Percentiles rank a stretch among this genome's conserved stretches.
Evolutionary conservation across 257 asterid species (phyloP).

Genomic region (Solanum sitiens): DNA sequence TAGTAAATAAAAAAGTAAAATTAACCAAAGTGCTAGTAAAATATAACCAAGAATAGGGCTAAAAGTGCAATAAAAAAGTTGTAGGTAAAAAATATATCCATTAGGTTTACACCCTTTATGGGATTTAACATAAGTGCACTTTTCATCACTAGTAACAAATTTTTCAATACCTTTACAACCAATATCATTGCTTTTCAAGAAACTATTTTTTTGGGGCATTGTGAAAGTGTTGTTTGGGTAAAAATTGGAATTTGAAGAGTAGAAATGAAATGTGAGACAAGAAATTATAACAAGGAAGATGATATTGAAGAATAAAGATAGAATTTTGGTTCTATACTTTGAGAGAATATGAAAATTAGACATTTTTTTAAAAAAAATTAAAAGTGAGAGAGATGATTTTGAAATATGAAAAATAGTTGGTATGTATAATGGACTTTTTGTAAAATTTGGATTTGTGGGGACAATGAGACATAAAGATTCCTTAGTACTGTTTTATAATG

Average conservation of each 20-base stretch:
- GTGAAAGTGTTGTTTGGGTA: background rate
- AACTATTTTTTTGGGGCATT: background rate
- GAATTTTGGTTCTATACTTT: background rate
- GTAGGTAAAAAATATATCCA: constrained; percentile 17
- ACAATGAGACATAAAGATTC: background rate
- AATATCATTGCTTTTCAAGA: background rate
- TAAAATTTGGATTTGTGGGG: background rate
- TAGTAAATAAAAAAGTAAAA: constrained; percentile 19
- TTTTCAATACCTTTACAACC: constrained; percentile 5
- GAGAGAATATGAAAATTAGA: background rate
- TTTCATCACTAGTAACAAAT: background rate
- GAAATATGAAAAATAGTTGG: background rate
- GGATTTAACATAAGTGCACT: constrained; percentile 18
- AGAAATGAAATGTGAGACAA: background rate
- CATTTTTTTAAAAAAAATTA: background rate
- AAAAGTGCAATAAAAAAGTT: constrained; percentile 21
- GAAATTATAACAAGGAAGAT: background rate
- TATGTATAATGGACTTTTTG: background rate
- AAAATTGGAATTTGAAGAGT: background rate
- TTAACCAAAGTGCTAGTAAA: constrained; percentile 10
- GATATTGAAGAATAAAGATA: background rate
- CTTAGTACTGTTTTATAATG: background rate
- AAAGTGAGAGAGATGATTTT: background rate
- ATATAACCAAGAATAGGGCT: constrained; percentile 9
- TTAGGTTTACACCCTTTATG: constrained; percentile 14